Base-by-base conservation (phyloP, 257 asterid species). In the Forsythia suspensa region DNA sequence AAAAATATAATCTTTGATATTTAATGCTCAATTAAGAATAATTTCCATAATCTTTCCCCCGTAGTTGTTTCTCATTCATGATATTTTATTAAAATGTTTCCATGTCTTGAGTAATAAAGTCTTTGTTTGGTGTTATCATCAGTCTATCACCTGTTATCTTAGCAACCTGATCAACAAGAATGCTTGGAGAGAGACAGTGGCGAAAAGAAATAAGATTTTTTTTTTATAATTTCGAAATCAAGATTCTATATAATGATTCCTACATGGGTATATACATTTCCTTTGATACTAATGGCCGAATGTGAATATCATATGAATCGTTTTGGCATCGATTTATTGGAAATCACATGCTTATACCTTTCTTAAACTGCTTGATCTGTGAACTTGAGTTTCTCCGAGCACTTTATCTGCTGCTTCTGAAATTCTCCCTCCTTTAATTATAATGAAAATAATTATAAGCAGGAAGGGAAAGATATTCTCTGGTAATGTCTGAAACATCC, bases 401-500 rank as follows among this genome's bases (percentile, higher is more conserved):
- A n/a, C 65, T 55, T 55, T n/a, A 55, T 55, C 29, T 55, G 29
- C 65, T 29, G 34, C 34, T 8, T 24, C 38, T 21, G 69, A 74
- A 72, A 72, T 11, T 72, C 34, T 72, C 41, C 61, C 37, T 24
- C 65, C 21, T 42, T 13, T 1, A 71, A n/a, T 11, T 29, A 29
- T 29, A 29, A 29, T 29, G 1, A 29, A 80, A 76, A 51, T 75
- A 71, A 3, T 40, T 61, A 20, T 61, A 61, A 61, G 37, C 37
- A 21, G 69, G 37, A 73, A 12, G 61, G 79, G 75, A 69, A 61
- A 0, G 37, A 61, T 61, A 61, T 24, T 61, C 69, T 61, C 38
- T 61, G 36, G 8, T 61, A 61, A 61, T 20, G 69, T 61, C 92
- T 16, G 90, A 82, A 83, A 80, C 81, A 72, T 15, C 81, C 77